phyloP scores from a whole-genome alignment of 2,329 filamentous ascomycete species.

The Tothia fuscella region DNA sequence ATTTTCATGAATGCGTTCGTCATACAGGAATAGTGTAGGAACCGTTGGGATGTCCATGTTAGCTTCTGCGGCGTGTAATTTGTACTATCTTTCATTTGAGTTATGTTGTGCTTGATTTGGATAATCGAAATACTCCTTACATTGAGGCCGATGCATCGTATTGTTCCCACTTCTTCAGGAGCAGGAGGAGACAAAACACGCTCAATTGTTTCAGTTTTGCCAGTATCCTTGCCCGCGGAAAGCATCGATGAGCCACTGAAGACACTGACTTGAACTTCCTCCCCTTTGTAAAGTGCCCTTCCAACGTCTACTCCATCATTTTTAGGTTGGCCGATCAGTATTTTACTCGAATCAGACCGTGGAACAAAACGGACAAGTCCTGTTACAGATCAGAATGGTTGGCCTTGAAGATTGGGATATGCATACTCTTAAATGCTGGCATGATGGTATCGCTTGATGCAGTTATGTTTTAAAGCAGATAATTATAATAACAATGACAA shows the following conservation, averaged over 20 bases:
- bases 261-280: slow-evolving; percentile 44
- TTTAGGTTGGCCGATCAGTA: slow-evolving; percentile 10
- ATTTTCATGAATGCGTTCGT: neutral
- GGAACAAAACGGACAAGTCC: slow-evolving; percentile 11
- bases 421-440: no score
- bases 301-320: slow-evolving; percentile 45
- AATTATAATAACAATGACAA: no score
- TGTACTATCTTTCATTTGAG: slow-evolving; percentile 26
- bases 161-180: slow-evolving; percentile 40
- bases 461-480: no score
- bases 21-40: slow-evolving; percentile 31
- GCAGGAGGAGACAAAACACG: slow-evolving; percentile 40
- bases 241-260: slow-evolving; percentile 49
- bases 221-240: slow-evolving; percentile 40
- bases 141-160: slow-evolving; percentile 49
- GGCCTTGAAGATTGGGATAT: no score
- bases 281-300: slow-evolving; percentile 41
- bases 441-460: no score
- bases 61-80: slow-evolving; percentile 39
- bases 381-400: slow-evolving; percentile 2
- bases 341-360: neutral
- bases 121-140: slow-evolving; percentile 19
- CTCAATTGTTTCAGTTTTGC: slow-evolving; percentile 32
- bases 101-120: neutral
- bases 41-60: slow-evolving; percentile 40